These are phyloP conservation scores for Penicillium soppii DNA, from an alignment of 495 filamentous ascomycete species.

Conservation along the genomic window DNA sequence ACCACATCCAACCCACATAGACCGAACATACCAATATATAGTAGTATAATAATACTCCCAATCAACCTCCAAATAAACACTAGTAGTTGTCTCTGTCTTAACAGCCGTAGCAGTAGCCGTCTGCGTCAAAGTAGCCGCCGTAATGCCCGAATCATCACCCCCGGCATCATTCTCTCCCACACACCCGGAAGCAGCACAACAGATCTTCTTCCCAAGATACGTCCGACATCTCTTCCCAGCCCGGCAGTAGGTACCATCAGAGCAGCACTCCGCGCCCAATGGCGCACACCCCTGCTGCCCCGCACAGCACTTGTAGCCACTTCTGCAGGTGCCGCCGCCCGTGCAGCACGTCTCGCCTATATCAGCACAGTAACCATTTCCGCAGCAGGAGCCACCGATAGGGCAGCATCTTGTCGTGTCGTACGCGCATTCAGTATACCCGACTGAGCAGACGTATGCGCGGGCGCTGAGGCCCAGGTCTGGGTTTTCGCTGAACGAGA, in stretches of 20 bases:
- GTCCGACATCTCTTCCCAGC: constrained; percentile 18
- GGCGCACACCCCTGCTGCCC: constrained; percentile 16
- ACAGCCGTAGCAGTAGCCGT: constrained; percentile 3
- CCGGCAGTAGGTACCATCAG: constrained; percentile 18
- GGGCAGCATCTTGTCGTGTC: constrained; percentile 16
- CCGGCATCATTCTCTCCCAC: constrained; percentile 9
- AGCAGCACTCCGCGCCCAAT: constrained; percentile 16
- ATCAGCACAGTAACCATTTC: constrained; percentile 16
- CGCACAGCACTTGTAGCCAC: constrained; percentile 18
- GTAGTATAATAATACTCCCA: constrained; percentile 22
- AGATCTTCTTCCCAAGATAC: constrained; percentile 9
- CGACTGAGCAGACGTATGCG: constrained; percentile 2
- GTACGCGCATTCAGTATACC: constrained; percentile 14
- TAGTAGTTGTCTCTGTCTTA: neutral
- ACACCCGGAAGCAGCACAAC: constrained; percentile 19
- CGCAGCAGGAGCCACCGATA: constrained; percentile 11
- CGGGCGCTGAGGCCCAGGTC: constrained; percentile 6
- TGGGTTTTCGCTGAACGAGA: neutral
- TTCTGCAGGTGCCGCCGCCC: constrained; percentile 12
- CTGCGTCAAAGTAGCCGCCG: neutral
- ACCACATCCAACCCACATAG: neutral
- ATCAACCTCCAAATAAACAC: neutral
- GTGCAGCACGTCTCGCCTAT: constrained; percentile 16
- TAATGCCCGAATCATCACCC: neutral
- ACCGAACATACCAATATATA: constrained; percentile 17